phyloP scores from a whole-genome alignment of 768 basidiomycete species.

The Lactifluus volemus region DNA sequence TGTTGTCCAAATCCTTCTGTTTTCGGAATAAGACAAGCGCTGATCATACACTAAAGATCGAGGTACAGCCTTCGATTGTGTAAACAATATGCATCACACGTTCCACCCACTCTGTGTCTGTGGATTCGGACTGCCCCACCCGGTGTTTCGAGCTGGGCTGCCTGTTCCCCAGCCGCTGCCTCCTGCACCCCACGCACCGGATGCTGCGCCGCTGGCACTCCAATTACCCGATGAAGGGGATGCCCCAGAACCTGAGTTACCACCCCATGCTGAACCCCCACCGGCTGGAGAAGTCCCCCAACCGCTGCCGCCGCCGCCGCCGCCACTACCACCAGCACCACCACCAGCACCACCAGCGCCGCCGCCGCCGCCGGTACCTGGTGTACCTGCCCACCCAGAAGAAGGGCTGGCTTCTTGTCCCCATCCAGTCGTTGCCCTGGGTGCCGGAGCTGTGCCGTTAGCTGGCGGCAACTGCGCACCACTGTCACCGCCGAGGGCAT shows the following conservation, averaged over 20 bases:
- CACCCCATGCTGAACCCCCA: conserved; percentile 11
- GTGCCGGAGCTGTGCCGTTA: conserved; percentile 7
- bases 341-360: not conserved
- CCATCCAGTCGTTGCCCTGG: conserved; percentile 12
- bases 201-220: conserved; percentile 25
- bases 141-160: conserved; percentile 25
- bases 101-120: conserved; percentile 26
- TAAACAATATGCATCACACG: conserved; percentile 20
- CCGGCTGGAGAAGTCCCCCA: conserved; percentile 11
- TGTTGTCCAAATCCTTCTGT: not conserved
- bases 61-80: not conserved
- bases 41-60: not conserved
- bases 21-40: not conserved
- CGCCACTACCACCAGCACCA: not conserved
- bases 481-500: conserved; percentile 35
- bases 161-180: conserved; percentile 25
- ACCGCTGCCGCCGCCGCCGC: not conserved
- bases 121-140: conserved; percentile 25
- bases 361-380: not conserved
- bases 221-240: conserved; percentile 25
- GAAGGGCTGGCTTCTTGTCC: not conserved
- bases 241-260: conserved; percentile 16
- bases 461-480: conserved; percentile 6
- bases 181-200: conserved; percentile 28
- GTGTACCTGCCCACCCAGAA: conserved; percentile 14